These are phyloP conservation scores for Hericium coralloides DNA, from an alignment of 768 basidiomycete genomes.

Conservation along the genomic window DNA sequence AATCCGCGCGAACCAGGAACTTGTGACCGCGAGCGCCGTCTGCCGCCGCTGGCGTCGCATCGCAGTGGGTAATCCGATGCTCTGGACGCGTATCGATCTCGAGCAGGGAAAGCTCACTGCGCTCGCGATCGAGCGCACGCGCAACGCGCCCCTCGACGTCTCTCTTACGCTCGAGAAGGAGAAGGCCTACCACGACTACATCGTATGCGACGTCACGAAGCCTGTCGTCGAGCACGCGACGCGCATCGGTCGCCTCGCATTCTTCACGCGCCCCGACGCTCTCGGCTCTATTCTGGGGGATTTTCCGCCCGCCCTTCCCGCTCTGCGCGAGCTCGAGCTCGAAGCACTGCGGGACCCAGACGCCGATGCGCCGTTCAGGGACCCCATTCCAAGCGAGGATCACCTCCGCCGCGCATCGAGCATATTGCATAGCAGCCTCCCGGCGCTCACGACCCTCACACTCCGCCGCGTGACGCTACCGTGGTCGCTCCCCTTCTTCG, in stretches of 20 bases:
- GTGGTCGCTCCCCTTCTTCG: not conserved
- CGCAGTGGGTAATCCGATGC: not conserved
- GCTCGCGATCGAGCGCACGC: not conserved
- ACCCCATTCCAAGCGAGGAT: too few relatives aligned
- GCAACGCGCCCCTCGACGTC: not conserved
- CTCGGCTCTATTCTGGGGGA: not conserved
- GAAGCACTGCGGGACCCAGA: not conserved
- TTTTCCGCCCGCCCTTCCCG: not conserved
- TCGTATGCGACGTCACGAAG: too few relatives aligned
- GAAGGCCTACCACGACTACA: too few relatives aligned
- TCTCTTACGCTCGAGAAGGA: not conserved
- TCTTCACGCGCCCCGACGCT: not conserved
- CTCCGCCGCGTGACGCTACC: not conserved
- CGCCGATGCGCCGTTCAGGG: not conserved
- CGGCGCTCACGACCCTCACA: not conserved
- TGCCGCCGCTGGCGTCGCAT: not conserved
- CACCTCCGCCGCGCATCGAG: not conserved
- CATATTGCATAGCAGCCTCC: not conserved
- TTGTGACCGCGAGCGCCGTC: not conserved
- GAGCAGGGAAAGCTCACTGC: not conserved
- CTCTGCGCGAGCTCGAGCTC: not conserved
- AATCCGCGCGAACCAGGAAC: not conserved
- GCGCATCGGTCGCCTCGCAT: not conserved
- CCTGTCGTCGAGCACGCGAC: not conserved
- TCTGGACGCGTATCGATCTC: not conserved